Base-by-base conservation (phyloP, 2,329 filamentous ascomycete species). In the Neonectria coccinea region DNA sequence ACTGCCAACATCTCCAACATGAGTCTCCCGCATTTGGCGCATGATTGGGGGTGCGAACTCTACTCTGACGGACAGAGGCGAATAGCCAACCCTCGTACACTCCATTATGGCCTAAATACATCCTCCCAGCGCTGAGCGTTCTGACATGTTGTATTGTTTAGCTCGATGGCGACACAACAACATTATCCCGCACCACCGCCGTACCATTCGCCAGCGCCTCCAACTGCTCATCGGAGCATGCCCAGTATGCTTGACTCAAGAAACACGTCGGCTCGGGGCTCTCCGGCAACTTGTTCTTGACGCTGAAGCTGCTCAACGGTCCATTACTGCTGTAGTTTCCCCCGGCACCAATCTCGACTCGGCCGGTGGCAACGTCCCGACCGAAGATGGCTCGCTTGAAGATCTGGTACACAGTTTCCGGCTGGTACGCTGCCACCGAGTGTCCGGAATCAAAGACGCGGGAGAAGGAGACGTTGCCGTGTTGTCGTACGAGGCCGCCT, bases 401-500 rank as follows among this genome's bases (percentile, higher is more conserved):
- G 48, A 89, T 77, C 64, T 82, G 79, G 36, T 86, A 80, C 1
- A 85, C 76, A 0, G 85, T 85, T 68, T 84, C 78, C 1, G 87
- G 87, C 74, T 89, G 87, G 67, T 87, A 87, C 16, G 82, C 85
- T 0, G 86, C 84, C 1, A 87, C 84, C 56, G 87, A 83, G 69
- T 91, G 89, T 0, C 89, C 88, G 3, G 88, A 82, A 66, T 90
- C 84, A 71, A 89, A 90, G 11, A 91, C 83, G 2, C 89, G 82
- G 16, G 85, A 86, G 76, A 91, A 91, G 3, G 84, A 88, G 54
- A 91, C 83, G 68, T 92, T 92, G 2, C 90, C 92, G 71, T 88
- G 90, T 75, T 95, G 91, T 4, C 92, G 85, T 0, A 92, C 91
- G 56, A 88, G 85, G n/a, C 92, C 92, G 33, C 86, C 91, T 71